These are phyloP conservation scores for Plenodomus lindquistii DNA, from an alignment of 2,329 filamentous ascomycete species.

Conservation along the genomic window DNA sequence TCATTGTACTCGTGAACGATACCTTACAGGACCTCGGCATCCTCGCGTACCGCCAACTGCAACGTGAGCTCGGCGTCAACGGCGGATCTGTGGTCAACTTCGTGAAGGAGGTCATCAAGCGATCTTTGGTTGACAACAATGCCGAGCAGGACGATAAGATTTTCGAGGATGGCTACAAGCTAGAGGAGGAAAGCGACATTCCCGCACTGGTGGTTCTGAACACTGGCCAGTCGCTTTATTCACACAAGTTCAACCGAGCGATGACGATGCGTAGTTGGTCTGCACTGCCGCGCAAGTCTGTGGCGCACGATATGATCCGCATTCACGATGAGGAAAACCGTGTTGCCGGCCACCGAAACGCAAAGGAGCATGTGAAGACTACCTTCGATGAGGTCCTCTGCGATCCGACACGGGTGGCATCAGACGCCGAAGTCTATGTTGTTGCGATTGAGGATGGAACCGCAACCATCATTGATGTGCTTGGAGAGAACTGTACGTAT, in stretches of 20 bases:
- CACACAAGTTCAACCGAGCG: slow-evolving; percentile 63
- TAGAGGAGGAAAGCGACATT: slow-evolving; percentile 21
- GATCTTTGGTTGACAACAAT: slow-evolving; percentile 8
- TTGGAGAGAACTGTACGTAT: slow-evolving; percentile 60
- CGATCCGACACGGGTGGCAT: slow-evolving; percentile 47
- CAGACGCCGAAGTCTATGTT: slow-evolving; percentile 65
- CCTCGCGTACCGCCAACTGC: slow-evolving; percentile 69
- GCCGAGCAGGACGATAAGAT: slow-evolving; percentile 12
- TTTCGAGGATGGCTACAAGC: slow-evolving; percentile 23
- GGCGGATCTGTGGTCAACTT: slow-evolving; percentile 72
- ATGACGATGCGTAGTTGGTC: slow-evolving; percentile 64
- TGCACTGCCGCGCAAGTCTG: slow-evolving; percentile 62
- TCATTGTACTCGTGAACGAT: slow-evolving; percentile 78
- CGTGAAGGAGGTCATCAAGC: slow-evolving; percentile 53
- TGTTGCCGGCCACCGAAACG: slow-evolving; percentile 62
- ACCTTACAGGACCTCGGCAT: slow-evolving; percentile 77
- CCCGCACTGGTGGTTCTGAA: slow-evolving; percentile 77
- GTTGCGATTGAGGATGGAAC: slow-evolving; percentile 72
- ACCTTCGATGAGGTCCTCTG: slow-evolving; percentile 68
- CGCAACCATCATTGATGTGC: slow-evolving; percentile 59
- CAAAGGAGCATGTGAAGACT: slow-evolving; percentile 65
- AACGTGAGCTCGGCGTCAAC: slow-evolving; percentile 66
- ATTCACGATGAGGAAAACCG: slow-evolving; percentile 62
- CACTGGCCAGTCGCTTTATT: slow-evolving; percentile 76
- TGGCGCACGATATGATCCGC: slow-evolving; percentile 59